Base-by-base conservation (phyloP, 495 filamentous ascomycete species). In the Articulospora tetracladia region DNA sequence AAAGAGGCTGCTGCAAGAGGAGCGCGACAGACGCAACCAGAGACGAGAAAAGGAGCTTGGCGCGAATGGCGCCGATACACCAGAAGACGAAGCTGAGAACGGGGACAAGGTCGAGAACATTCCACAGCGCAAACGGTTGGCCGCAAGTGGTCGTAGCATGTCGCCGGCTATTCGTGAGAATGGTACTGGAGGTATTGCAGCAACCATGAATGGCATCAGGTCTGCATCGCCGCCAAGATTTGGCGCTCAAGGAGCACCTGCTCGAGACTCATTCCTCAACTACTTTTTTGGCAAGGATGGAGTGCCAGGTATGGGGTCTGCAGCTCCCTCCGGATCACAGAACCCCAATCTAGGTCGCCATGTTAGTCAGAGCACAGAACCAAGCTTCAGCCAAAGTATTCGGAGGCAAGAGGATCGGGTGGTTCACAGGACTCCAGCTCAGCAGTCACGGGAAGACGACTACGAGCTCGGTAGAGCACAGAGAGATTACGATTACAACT, bases 201-300 rank as follows among this genome's bases (percentile, higher is more conserved):
- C 84, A 22, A 78, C 84, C 8, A 69, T 93, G 64, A 94, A 93
- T 66, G 87, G 89, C 12, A 68, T 66, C 39, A 81, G 89, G 39
- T 77, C 85, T 20, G 73, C 75, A 52, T 87, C 89, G 23, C 87
- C 89, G 25, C 76, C 82, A 10, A 77, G 78, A 57, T 86, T 86
- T 51, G 77, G 78, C 67, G 70, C 69, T 15, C 79, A 78, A 57
- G 68, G 69, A 2, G 76, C 80, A 44, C 77, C 74, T 50, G 77
- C 79, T 47, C 85, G 86, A 41, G 95, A 98, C 74, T 93, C 92
- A 0, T 98, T 98, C 76, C 72, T 98, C 55, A 97, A 93, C 71
- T 98, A 98, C 70, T 98, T 98, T 77, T 98, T 98, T 67, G 92
- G 94, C 53, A 97, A 98, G 65, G 93, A 98, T 62, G 91, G 90